A percentile compares a stretch with the other conserved stretches of the same genome.
Evolutionary conservation across 1,284 basidiomycete species (phyloP).

Genomic region (Leccinum insigne): DNA sequence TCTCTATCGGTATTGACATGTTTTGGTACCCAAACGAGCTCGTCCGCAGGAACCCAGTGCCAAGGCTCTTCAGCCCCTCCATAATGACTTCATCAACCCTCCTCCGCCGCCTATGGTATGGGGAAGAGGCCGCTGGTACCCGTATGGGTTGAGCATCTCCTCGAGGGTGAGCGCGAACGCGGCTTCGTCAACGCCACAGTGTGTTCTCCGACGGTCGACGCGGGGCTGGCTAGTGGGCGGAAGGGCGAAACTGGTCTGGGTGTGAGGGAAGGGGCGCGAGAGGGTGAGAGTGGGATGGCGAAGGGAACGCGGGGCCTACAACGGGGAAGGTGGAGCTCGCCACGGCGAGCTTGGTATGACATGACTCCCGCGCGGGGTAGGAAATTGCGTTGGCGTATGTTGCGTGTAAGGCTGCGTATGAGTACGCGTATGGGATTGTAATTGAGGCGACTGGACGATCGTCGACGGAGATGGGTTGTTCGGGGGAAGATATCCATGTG

Average conservation of each 20-base stretch:
- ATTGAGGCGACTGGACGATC: not conserved
- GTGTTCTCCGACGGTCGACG: slow-evolving; percentile 29
- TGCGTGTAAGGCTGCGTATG: not conserved
- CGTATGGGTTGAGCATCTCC: slow-evolving; percentile 8
- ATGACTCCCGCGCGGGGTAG: not conserved
- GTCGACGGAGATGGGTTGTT: slow-evolving; percentile 7
- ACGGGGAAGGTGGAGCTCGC: not conserved
- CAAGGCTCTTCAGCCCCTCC: slow-evolving; percentile 27
- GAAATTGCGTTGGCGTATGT: not conserved
- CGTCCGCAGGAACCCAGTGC: slow-evolving; percentile 8
- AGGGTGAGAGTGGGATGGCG: not conserved
- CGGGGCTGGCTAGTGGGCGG: slow-evolving; percentile 22
- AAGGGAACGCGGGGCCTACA: not conserved
- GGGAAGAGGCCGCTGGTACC: slow-evolving; percentile 5
- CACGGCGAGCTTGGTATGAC: not conserved
- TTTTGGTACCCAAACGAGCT: slow-evolving; percentile 4
- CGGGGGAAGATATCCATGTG: slow-evolving; percentile 23
- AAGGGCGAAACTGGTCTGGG: not conserved
- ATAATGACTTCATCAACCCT: slow-evolving; percentile 21
- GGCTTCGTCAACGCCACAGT: slow-evolving; percentile 24
- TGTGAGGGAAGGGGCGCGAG: not conserved
- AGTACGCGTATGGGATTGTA: not conserved
- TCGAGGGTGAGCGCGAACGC: not conserved
- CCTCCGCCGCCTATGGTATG: not conserved
- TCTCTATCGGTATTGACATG: not conserved